These are phyloP conservation scores for Penicillium flavigenum DNA, from an alignment of 495 filamentous ascomycete species.

Conservation along the genomic window DNA sequence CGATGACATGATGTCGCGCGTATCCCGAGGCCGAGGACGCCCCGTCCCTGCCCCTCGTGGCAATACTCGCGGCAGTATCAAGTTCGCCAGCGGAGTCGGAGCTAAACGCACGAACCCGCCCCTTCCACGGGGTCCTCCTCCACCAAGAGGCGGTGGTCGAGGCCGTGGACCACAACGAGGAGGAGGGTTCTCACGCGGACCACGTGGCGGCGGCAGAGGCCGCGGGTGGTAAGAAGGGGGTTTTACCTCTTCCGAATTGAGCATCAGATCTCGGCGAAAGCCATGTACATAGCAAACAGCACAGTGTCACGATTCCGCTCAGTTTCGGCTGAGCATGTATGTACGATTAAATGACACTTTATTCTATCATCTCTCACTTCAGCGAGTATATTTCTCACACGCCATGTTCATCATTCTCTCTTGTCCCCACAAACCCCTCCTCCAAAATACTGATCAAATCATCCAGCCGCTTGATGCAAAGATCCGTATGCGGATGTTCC, in stretches of 20 bases:
- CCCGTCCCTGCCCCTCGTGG: conserved; percentile 4
- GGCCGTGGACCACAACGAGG: conserved; percentile 7
- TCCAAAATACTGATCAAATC: conserved; percentile 72
- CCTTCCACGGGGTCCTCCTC: not conserved
- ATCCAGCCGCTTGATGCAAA: conserved; percentile 63
- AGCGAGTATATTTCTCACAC: not conserved
- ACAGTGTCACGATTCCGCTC: not conserved
- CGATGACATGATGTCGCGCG: conserved; percentile 29
- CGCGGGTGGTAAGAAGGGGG: not conserved
- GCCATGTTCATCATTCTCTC: conserved; percentile 20
- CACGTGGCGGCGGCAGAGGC: conserved; percentile 6
- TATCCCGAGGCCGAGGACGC: conserved; percentile 9
- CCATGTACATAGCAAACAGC: conserved; percentile 1
- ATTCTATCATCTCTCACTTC: not conserved
- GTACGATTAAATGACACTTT: conserved; percentile 1
- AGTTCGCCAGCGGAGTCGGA: not conserved
- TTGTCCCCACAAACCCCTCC: conserved; percentile 54
- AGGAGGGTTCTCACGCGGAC: conserved; percentile 8
- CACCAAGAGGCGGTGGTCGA: conserved; percentile 4
- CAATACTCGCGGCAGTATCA: conserved; percentile 6
- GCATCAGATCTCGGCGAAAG: not conserved
- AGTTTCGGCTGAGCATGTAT: not conserved
- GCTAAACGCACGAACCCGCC: not conserved
- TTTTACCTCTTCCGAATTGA: not conserved
- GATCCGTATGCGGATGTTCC: conserved; percentile 75